These are phyloP conservation scores for Ophiostoma pallidulum DNA, from an alignment of 2,329 filamentous ascomycete species.

Conservation along the genomic window DNA sequence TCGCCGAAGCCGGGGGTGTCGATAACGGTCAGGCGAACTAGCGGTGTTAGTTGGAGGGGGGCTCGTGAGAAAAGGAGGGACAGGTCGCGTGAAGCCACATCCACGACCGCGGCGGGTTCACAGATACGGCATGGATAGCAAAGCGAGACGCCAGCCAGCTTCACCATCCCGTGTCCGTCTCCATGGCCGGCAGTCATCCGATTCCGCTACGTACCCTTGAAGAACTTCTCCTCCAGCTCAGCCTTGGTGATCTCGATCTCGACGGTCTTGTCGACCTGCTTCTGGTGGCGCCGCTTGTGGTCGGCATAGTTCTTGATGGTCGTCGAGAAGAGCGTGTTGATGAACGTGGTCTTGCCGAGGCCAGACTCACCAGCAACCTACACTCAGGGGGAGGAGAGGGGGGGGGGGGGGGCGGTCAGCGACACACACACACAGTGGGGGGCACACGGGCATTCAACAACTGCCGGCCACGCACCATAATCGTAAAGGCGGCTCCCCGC, in stretches of 20 bases:
- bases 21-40: conserved; percentile 96
- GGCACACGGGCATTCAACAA: too few species aligned
- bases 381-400: too few species aligned
- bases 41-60: conserved; percentile 7
- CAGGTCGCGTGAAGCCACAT: neutral
- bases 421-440: conserved; percentile 22
- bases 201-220: conserved; percentile 70
- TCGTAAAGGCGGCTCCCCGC: conserved; percentile 95
- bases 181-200: neutral
- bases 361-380: conserved; percentile 97
- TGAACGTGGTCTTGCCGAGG: conserved; percentile 98
- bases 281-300: conserved; percentile 97
- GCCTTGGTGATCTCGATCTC: conserved; percentile 99
- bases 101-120: neutral
- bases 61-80: neutral
- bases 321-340: conserved; percentile 99
- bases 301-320: conserved; percentile 99
- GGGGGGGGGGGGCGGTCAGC: conserved; percentile 7
- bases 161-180: neutral
- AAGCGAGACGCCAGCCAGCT: too few species aligned
- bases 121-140: too few species aligned
- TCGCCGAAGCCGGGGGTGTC: conserved; percentile 98
- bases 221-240: conserved; percentile 99
- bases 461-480: conserved; percentile 64
- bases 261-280: conserved; percentile 99